A percentile compares a stretch with the other conserved stretches of the same genome.
Conservation (phyloP, 768 basidiomycete species). For the Lanmaoa rubissima region DNA sequence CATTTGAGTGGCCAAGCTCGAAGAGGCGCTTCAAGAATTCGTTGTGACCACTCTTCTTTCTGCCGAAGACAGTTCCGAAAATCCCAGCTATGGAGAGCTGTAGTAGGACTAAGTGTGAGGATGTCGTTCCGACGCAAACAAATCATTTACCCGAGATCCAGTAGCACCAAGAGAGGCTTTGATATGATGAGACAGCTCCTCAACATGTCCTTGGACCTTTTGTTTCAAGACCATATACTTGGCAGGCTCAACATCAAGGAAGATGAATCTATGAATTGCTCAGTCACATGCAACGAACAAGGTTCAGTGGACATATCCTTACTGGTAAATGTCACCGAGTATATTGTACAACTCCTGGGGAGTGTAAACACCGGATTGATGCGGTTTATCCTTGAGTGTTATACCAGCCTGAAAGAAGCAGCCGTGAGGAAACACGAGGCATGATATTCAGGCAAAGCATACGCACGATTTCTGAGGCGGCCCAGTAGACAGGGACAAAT, state of each 20-base stretch:
- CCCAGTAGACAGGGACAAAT: conserved; percentile 66
- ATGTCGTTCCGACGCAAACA: background rate
- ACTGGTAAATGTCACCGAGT: conserved; percentile 72
- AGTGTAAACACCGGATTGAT: conserved; percentile 59
- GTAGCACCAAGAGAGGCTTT: conserved; percentile 45
- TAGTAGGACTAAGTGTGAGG: background rate
- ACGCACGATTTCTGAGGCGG: conserved; percentile 64
- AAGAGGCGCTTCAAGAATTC: conserved; percentile 57
- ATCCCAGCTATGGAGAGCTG: conserved; percentile 40
- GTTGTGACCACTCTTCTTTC: conserved; percentile 40
- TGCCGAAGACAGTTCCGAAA: conserved; percentile 50
- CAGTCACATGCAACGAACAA: background rate
- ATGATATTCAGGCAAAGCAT: background rate
- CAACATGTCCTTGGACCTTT: conserved; percentile 51
- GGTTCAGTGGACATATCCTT: background rate
- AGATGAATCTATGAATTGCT: conserved; percentile 54
- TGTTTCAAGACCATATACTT: conserved; percentile 55
- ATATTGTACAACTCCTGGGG: conserved; percentile 59
- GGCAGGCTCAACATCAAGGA: conserved; percentile 65
- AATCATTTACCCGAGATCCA: conserved; percentile 41
- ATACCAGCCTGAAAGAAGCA: conserved; percentile 58
- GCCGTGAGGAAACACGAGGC: background rate
- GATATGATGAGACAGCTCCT: conserved; percentile 55
- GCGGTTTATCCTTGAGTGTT: conserved; percentile 55
- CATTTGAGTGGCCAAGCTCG: conserved; percentile 52